Conservation (phyloP, 352 stramenopile genomes). For the Globisporangium apiculatum region DNA sequence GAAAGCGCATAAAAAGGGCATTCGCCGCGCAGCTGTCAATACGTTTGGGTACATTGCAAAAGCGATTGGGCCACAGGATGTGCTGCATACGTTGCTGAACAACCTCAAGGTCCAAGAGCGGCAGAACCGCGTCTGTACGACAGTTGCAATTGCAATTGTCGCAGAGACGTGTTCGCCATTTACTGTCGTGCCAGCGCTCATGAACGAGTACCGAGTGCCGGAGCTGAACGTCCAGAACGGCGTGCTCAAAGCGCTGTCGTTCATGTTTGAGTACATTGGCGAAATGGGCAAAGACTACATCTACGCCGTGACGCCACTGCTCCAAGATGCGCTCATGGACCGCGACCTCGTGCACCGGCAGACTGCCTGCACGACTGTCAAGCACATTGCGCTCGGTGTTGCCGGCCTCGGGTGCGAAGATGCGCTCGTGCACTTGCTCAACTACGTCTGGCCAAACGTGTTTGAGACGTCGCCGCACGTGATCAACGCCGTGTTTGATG, state of each 20-base stretch:
- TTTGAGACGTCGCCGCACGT: conserved; percentile 99
- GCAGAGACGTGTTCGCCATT: conserved; percentile 99
- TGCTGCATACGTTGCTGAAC: conserved; percentile 98
- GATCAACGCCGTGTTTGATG: conserved; percentile 98
- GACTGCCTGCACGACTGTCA: conserved; percentile 96
- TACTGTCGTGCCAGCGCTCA: conserved; percentile 97
- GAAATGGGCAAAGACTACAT: conserved; percentile 99
- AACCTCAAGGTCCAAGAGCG: conserved; percentile 99
- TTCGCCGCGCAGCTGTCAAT: conserved; percentile 96
- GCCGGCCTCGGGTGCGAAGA: conserved; percentile 97
- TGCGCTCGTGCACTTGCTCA: conserved; percentile 96
- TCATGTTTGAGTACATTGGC: conserved; percentile 99
- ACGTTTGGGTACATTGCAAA: conserved; percentile 99
- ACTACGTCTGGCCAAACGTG: conserved; percentile 99
- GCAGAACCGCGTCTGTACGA: conserved; percentile 99
- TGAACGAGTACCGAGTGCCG: conserved; percentile 99
- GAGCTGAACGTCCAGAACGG: conserved; percentile 99
- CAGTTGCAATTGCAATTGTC: conserved; percentile 99
- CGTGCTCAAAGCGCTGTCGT: conserved; percentile 98
- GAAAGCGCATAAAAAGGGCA: conserved; percentile 99
- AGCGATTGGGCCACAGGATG: conserved; percentile 98
- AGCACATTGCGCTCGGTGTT: conserved; percentile 97
- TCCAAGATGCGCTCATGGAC: conserved; percentile 99
- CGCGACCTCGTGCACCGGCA: conserved; percentile 98
- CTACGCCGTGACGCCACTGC: conserved; percentile 96